Conservation (phyloP, 2,329 filamentous ascomycete genomes). For the Amphichorda felina region DNA sequence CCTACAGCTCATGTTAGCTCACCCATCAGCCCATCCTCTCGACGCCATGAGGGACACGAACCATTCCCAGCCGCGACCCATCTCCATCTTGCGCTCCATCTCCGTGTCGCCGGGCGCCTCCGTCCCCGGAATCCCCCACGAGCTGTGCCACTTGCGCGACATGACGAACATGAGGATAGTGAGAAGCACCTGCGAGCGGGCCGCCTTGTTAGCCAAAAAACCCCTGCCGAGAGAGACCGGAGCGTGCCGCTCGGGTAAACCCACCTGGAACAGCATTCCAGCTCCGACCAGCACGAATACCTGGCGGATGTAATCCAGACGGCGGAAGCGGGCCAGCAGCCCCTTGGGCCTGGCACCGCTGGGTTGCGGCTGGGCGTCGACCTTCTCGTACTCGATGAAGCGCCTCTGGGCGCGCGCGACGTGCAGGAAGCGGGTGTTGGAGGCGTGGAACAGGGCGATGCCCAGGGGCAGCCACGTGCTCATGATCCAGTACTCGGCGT, state of each 20-base stretch:
- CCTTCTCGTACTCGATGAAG: constrained; percentile 11
- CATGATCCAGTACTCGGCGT: constrained; percentile 56
- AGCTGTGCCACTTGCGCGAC: constrained; percentile 49
- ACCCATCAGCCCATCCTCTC: background rate
- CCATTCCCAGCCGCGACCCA: constrained; percentile 52
- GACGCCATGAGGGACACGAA: constrained; percentile 7
- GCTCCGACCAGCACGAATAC: constrained; percentile 37
- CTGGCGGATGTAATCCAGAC: constrained; percentile 28
- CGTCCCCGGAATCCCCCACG: constrained; percentile 47
- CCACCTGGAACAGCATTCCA: constrained; percentile 43
- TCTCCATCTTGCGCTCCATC: constrained; percentile 30
- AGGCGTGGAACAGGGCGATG: constrained; percentile 54
- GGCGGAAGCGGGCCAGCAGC: constrained; percentile 15
- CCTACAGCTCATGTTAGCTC: background rate
- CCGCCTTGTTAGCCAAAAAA: background rate
- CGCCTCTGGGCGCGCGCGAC: constrained; percentile 43
- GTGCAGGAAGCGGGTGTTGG: constrained; percentile 48
- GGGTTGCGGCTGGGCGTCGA: background rate
- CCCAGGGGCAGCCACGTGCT: constrained; percentile 51
- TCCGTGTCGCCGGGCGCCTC: constrained; percentile 39
- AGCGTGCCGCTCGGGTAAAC: background rate
- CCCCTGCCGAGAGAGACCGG: background rate
- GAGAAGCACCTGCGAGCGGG: constrained; percentile 34
- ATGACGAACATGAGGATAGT: constrained; percentile 47
- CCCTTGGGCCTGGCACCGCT: constrained; percentile 5